Conservation (phyloP, 768 basidiomycete species). For the Rhodocollybia butyracea region DNA sequence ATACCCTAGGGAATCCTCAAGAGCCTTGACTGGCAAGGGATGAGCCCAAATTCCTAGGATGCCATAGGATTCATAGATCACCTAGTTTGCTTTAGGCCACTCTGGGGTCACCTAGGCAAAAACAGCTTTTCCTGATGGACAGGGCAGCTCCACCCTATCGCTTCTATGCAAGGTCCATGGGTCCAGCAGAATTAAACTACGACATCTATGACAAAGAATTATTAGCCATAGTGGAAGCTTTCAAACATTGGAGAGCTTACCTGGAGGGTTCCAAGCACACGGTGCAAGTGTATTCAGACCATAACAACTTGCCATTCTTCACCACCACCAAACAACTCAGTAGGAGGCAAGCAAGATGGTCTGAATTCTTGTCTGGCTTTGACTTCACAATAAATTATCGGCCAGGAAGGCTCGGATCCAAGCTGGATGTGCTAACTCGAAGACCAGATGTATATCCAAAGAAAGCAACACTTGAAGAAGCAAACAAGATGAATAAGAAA, state of each 20-base stretch:
- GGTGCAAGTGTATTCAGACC: constrained; percentile 16
- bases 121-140: too few species aligned
- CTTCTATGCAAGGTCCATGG: constrained; percentile 27
- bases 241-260: constrained; percentile 28
- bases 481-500: background rate
- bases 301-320: constrained; percentile 25
- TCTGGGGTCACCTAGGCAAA: too few species aligned
- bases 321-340: constrained; percentile 10
- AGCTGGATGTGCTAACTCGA: background rate
- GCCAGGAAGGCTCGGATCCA: background rate
- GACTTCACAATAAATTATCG: background rate
- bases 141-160: too few species aligned
- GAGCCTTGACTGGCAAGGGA: too few species aligned
- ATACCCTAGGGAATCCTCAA: too few species aligned
- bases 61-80: too few species aligned
- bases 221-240: constrained; percentile 36
- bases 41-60: too few species aligned
- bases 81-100: too few species aligned
- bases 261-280: constrained; percentile 12
- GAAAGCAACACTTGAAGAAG: background rate
- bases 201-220: constrained; percentile 41
- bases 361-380: too few species aligned
- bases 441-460: background rate
- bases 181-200: constrained; percentile 28
- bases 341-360: constrained; percentile 11